Conservation (phyloP, 495 filamentous ascomycete species). For the Neurospora sp. region DNA sequence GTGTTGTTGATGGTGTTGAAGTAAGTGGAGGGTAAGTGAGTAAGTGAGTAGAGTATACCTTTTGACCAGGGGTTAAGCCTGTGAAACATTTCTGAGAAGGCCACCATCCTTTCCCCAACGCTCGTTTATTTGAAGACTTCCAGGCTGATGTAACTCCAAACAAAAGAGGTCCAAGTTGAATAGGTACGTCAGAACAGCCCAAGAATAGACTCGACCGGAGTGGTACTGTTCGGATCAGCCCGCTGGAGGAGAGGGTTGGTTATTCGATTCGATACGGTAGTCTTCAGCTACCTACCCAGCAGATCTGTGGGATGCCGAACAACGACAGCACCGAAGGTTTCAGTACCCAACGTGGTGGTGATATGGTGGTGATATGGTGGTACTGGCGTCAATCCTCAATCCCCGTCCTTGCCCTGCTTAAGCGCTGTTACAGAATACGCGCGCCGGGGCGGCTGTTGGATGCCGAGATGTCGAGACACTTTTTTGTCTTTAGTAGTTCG, state of each 20-base stretch:
- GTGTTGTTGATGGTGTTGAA: neutral
- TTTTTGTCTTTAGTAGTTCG: neutral
- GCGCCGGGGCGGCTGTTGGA: neutral
- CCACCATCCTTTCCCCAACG: slow-evolving; percentile 11
- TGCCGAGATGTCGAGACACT: neutral
- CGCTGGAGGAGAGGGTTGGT: neutral
- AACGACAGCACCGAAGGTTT: neutral
- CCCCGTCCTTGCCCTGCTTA: neutral
- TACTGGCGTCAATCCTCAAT: neutral
- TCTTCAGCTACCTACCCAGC: neutral
- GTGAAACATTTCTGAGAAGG: slow-evolving; percentile 8
- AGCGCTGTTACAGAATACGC: neutral
- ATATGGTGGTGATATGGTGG: neutral
- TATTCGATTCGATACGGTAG: neutral
- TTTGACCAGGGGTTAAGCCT: slow-evolving; percentile 23
- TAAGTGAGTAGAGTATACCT: slow-evolving; percentile 1
- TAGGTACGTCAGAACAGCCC: neutral
- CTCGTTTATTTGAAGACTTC: neutral
- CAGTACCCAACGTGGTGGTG: neutral
- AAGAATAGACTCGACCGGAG: neutral
- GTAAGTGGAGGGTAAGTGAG: neutral
- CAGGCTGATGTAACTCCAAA: neutral
- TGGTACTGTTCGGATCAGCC: neutral
- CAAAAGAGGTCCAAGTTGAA: neutral
- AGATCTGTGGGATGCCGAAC: neutral